These are phyloP conservation scores for Neurospora sp. DNA, from an alignment of 495 filamentous ascomycete species.

Conservation along the genomic window DNA sequence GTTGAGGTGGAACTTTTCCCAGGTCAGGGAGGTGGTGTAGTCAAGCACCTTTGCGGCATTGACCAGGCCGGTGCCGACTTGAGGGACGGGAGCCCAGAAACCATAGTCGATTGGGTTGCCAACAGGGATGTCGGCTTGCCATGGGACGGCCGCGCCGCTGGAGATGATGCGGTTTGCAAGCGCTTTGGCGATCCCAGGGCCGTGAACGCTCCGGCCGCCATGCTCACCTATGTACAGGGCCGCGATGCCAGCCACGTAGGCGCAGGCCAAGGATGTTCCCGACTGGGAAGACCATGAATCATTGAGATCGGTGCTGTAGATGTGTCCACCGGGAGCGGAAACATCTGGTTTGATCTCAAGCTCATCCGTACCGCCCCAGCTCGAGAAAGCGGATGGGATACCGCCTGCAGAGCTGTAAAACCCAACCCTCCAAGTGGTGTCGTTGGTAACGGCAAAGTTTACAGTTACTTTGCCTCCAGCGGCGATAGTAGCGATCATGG, in stretches of 20 bases:
- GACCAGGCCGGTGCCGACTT: constrained; percentile 38
- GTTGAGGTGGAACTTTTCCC: constrained; percentile 31
- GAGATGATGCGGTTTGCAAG: constrained; percentile 29
- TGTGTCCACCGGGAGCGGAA: constrained; percentile 36
- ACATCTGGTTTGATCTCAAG: constrained; percentile 35
- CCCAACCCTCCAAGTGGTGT: constrained; percentile 15
- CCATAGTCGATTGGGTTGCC: constrained; percentile 15
- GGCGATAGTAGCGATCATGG: constrained; percentile 16
- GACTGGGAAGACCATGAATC: constrained; percentile 26
- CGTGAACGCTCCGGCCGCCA: constrained; percentile 24
- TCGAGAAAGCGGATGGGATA: constrained; percentile 27
- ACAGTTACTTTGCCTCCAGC: constrained; percentile 19
- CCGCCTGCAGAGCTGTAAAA: constrained; percentile 18
- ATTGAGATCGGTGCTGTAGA: constrained; percentile 31
- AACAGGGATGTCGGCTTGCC: constrained; percentile 25
- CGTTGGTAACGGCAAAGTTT: constrained; percentile 16
- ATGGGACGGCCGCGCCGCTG: constrained; percentile 28
- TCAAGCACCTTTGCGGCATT: constrained; percentile 33
- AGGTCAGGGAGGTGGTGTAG: constrained; percentile 26
- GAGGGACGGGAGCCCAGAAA: constrained; percentile 29
- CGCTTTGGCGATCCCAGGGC: constrained; percentile 22
- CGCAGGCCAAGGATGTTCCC: constrained; percentile 44
- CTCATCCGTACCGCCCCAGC: constrained; percentile 37
- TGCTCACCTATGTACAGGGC: constrained; percentile 30
- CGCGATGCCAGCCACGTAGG: constrained; percentile 38